Conservation (phyloP, 192 early-diverging fungal species). For the Podila clonocystis region DNA sequence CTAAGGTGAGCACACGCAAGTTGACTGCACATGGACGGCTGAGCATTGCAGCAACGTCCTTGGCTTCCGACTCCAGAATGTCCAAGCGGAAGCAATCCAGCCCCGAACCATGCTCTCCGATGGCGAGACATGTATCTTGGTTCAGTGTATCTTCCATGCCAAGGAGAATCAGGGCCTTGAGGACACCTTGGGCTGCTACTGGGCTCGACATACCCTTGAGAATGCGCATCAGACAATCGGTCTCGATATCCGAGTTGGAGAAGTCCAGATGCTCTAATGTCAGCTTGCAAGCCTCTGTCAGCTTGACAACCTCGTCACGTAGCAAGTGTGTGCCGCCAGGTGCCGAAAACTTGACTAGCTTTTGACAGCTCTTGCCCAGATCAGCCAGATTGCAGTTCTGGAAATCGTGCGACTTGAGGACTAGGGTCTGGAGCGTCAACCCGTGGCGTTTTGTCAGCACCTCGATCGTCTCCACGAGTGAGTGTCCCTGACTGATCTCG, state of each 20-base stretch:
- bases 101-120: conserved; percentile 40
- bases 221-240: conserved; percentile 22
- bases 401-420: conserved; percentile 46
- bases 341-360: conserved; percentile 30
- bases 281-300: conserved; percentile 38
- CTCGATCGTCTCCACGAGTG: conserved; percentile 26
- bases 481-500: conserved; percentile 45
- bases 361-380: conserved; percentile 32
- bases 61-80: conserved; percentile 45
- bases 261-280: conserved; percentile 49
- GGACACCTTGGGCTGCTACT: conserved; percentile 28
- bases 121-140: conserved; percentile 34
- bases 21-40: conserved; percentile 23
- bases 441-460: conserved; percentile 15
- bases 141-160: conserved; percentile 50
- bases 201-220: conserved; percentile 33
- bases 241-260: conserved; percentile 52
- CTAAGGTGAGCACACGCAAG: conserved; percentile 36
- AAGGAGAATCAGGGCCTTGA: conserved; percentile 37
- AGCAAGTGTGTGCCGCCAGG: conserved; percentile 38
- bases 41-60: conserved; percentile 34
- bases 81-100: conserved; percentile 49
- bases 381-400: conserved; percentile 38
- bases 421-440: conserved; percentile 22
- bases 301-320: conserved; percentile 20